Evolutionary conservation across 225 moss, liverwort and hornwort genomes (phyloP).

Genomic region (Marchantia polymorpha): DNA sequence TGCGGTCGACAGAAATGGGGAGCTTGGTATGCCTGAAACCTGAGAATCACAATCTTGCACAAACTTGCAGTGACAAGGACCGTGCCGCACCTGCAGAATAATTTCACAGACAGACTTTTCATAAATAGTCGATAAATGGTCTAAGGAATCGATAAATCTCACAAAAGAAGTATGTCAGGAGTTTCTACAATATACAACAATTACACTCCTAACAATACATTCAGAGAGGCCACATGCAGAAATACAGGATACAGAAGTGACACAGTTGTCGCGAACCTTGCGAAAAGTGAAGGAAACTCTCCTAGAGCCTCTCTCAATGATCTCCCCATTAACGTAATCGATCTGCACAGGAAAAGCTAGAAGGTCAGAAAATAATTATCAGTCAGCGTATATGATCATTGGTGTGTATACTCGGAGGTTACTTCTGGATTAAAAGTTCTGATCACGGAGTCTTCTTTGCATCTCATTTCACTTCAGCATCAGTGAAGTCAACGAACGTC

Average conservation of each 20-base stretch:
- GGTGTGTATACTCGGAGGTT: neutral
- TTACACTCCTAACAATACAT: neutral
- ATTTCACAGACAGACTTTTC: neutral
- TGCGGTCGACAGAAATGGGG: conserved; percentile 21
- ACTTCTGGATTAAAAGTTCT: neutral
- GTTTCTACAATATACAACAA: neutral
- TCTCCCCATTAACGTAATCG: conserved; percentile 60
- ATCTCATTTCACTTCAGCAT: neutral
- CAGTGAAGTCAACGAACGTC: neutral
- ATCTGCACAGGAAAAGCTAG: conserved; percentile 28
- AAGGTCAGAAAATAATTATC: neutral
- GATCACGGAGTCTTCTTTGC: neutral
- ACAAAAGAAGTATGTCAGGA: neutral
- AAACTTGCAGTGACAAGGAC: conserved; percentile 68
- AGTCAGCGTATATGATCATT: neutral
- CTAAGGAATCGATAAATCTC: neutral
- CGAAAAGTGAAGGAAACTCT: conserved; percentile 96
- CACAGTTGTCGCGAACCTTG: conserved; percentile 48
- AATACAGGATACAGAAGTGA: neutral
- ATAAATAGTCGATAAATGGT: neutral
- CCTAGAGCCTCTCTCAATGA: conserved; percentile 62
- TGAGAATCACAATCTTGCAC: conserved; percentile 74
- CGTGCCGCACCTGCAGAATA: conserved; percentile 65
- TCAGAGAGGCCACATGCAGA: neutral
- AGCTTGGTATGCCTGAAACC: conserved; percentile 31